phyloP scores from a whole-genome alignment of 2,329 filamentous ascomycete genomes.

The Cladosporium oxysporum region DNA sequence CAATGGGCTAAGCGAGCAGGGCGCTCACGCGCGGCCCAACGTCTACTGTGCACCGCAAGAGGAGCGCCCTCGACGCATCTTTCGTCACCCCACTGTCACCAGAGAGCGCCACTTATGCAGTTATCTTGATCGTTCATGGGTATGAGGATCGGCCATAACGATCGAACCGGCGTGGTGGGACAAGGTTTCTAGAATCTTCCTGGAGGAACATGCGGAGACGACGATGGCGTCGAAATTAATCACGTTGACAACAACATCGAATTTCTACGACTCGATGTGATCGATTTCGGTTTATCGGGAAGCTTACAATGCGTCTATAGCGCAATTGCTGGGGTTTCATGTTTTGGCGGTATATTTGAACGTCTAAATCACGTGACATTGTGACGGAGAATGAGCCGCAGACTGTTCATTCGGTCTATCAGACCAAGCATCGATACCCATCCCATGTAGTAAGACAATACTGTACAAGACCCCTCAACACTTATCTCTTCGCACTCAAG shows the following conservation, averaged over 20 bases:
- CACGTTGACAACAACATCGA: not conserved
- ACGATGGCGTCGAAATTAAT: not conserved
- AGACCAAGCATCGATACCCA: not conserved
- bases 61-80: not conserved
- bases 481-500: slow-evolving; percentile 24
- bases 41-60: slow-evolving; percentile 7
- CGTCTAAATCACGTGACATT: slow-evolving; percentile 10
- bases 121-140: slow-evolving; percentile 2
- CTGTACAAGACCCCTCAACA: not conserved
- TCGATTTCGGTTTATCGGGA: not conserved
- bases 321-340: not conserved
- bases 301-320: not conserved
- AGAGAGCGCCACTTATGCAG: not conserved
- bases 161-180: slow-evolving; percentile 9
- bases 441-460: not conserved
- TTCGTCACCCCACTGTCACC: slow-evolving; percentile 4
- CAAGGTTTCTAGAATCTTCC: slow-evolving; percentile 16
- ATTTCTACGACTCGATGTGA: not conserved
- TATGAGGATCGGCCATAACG: not conserved
- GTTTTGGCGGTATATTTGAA: not conserved
- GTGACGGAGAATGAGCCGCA: not conserved
- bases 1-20: slow-evolving; percentile 8
- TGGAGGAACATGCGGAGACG: not conserved
- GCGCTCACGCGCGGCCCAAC: slow-evolving; percentile 9
- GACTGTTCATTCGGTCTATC: not conserved